Evolutionary conservation across 2,329 filamentous ascomycete species (phyloP).

Genomic region (Neofusicoccum ribis): DNA sequence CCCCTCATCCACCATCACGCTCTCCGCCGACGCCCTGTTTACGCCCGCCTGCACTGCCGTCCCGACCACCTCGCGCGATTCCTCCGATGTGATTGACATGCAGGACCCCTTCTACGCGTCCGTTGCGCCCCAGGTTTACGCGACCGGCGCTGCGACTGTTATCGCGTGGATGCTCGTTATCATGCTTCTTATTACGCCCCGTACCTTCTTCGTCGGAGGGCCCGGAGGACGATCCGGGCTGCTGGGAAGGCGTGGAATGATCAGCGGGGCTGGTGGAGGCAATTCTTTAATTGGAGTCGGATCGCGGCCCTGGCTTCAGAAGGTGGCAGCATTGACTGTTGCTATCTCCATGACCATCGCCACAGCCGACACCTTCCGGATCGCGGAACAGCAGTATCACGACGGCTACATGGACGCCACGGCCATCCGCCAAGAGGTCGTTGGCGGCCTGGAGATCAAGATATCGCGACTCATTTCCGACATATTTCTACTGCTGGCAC

Average conservation of each 20-base stretch:
- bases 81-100: slow-evolving; percentile 55
- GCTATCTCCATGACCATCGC: slow-evolving; percentile 89
- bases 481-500: slow-evolving; percentile 94
- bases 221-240: slow-evolving; percentile 67
- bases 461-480: slow-evolving; percentile 91
- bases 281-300: slow-evolving; percentile 78
- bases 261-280: slow-evolving; percentile 66
- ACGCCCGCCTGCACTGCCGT: slow-evolving; percentile 52
- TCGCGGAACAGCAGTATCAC: slow-evolving; percentile 79
- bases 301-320: slow-evolving; percentile 88
- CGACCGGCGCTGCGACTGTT: slow-evolving; percentile 86
- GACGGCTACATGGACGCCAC: slow-evolving; percentile 77
- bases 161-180: slow-evolving; percentile 90
- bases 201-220: slow-evolving; percentile 86
- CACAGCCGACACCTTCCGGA: slow-evolving; percentile 84
- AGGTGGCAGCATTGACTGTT: slow-evolving; percentile 63
- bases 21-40: slow-evolving; percentile 62
- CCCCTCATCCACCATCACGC: slow-evolving; percentile 57
- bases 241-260: slow-evolving; percentile 78
- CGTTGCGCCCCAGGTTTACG: slow-evolving; percentile 89
- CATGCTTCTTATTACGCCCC: slow-evolving; percentile 91
- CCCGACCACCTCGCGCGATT: slow-evolving; percentile 38
- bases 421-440: slow-evolving; percentile 73
- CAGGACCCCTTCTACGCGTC: slow-evolving; percentile 91
- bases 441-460: slow-evolving; percentile 82